Conservation (phyloP, 768 basidiomycete species). For the Boletellus ananiceps region DNA sequence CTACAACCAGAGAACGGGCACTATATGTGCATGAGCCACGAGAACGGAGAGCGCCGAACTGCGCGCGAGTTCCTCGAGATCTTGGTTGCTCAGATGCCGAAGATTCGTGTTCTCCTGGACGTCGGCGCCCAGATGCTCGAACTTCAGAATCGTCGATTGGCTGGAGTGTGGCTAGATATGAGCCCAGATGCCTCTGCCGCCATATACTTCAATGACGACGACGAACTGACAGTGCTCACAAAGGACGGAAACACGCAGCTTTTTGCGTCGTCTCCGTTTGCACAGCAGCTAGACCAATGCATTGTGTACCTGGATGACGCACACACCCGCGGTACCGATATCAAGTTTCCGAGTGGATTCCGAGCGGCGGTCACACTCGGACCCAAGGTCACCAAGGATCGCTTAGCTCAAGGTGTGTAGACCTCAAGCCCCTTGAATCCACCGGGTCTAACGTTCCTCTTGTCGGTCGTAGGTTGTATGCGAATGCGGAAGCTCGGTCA, state of each 20-base stretch:
- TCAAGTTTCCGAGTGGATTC: conserved; percentile 12
- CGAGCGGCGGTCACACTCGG: conserved; percentile 14
- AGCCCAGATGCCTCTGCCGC: conserved; percentile 14
- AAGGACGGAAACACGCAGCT: conserved; percentile 35
- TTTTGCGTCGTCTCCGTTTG: conserved; percentile 30
- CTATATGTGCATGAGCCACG: conserved; percentile 5
- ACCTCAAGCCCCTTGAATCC: too few relatives aligned
- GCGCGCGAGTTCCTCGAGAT: conserved; percentile 25
- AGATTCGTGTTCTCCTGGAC: conserved; percentile 44
- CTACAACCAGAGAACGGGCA: conserved; percentile 18
- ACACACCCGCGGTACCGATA: conserved; percentile 15
- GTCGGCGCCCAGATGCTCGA: conserved; percentile 57
- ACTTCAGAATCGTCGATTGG: conserved; percentile 40
- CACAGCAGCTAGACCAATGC: conserved; percentile 2
- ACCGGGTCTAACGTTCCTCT: background rate
- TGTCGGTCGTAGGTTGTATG: conserved; percentile 41
- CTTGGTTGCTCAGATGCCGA: conserved; percentile 29
- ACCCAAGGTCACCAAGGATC: conserved; percentile 12
- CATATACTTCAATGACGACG: conserved; percentile 18
- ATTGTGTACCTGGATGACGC: conserved; percentile 13
- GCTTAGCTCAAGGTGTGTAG: conserved; percentile 11
- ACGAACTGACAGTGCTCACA: conserved; percentile 25
- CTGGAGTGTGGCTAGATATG: conserved; percentile 34
- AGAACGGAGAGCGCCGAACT: conserved; percentile 7
- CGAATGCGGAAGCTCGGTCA: conserved; percentile 48